Percentiles rank a stretch among this genome's conserved stretches.
These are phyloP conservation scores for Rhizopogon roseolus DNA, from an alignment of 768 basidiomycete species.

Conservation along the genomic window DNA sequence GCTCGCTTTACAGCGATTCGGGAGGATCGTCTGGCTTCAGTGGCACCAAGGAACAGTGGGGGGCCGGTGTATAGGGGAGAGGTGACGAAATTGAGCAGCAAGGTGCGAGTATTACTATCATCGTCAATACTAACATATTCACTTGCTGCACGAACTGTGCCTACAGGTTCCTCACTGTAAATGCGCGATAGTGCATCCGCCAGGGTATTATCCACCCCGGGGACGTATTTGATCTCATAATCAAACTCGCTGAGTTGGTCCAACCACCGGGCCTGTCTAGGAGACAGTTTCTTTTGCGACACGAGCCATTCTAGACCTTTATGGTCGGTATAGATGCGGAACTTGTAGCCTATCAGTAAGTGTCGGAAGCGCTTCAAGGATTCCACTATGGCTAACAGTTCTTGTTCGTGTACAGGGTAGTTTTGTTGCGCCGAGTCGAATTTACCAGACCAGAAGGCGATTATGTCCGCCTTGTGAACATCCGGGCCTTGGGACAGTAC, in stretches of 20 bases:
- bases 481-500: conserved; percentile 18
- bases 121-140: conserved; percentile 19
- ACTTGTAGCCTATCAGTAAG: conserved; percentile 16
- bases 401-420: conserved; percentile 36
- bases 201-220: conserved; percentile 17
- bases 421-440: conserved; percentile 20
- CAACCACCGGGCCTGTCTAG: conserved; percentile 22
- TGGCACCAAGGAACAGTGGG: conserved; percentile 5
- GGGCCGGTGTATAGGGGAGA: conserved; percentile 10
- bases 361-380: conserved; percentile 28
- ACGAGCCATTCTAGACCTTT: conserved; percentile 16
- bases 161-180: conserved; percentile 17
- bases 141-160: conserved; percentile 7
- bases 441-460: conserved; percentile 25
- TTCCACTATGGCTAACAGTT: conserved; percentile 31
- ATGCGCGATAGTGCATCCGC: conserved; percentile 25
- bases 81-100: conserved; percentile 4
- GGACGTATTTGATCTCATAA: conserved; percentile 23
- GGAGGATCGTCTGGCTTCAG: too few relatives aligned
- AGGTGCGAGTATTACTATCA: not conserved
- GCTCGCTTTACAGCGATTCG: too few relatives aligned
- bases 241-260: conserved; percentile 23
- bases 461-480: conserved; percentile 7
- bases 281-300: conserved; percentile 19
- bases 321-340: conserved; percentile 25